Percentiles rank a stretch among this genome's conserved stretches.
phyloP scores from a whole-genome alignment of 2,329 filamentous ascomycete species.

The Clonostachys solani region DNA sequence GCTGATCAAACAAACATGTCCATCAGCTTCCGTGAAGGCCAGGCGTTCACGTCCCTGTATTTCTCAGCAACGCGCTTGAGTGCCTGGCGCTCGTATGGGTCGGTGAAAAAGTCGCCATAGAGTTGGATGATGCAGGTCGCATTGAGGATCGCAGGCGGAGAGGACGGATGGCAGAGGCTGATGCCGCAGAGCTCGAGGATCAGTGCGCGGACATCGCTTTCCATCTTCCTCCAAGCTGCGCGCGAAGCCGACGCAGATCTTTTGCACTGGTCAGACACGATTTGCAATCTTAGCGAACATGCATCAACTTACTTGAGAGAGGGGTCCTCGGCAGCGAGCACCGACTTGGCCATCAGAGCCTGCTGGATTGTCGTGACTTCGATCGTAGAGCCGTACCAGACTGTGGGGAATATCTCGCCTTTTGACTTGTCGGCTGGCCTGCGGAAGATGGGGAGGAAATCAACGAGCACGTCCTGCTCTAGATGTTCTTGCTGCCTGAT shows the following conservation, averaged over 20 bases:
- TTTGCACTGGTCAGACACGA: not conserved
- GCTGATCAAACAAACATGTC: conserved; percentile 21
- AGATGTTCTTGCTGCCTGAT: conserved; percentile 27
- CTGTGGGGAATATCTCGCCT: conserved; percentile 32
- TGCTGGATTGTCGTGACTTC: conserved; percentile 34
- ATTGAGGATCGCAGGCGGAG: conserved; percentile 30
- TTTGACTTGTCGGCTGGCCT: conserved; percentile 24
- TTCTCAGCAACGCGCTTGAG: conserved; percentile 34
- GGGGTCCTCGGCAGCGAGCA: conserved; percentile 32
- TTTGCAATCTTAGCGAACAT: no score
- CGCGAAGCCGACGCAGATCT: conserved; percentile 17
- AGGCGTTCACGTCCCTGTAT: conserved; percentile 34
- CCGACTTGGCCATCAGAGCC: conserved; percentile 30
- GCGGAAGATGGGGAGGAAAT: conserved; percentile 26
- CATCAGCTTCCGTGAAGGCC: conserved; percentile 28
- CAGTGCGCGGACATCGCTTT: conserved; percentile 29
- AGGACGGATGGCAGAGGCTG: conserved; percentile 28
- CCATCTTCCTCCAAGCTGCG: conserved; percentile 25
- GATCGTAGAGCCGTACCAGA: conserved; percentile 31
- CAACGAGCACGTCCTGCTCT: conserved; percentile 21
- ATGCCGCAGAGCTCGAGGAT: conserved; percentile 33
- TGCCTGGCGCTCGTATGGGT: conserved; percentile 28
- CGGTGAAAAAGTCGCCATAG: conserved; percentile 36
- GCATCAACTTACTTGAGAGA: conserved; percentile 18
- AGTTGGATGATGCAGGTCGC: conserved; percentile 32